These are phyloP conservation scores for Golubevia sp. DNA, from an alignment of 1,284 basidiomycete genomes.

Conservation along the genomic window DNA sequence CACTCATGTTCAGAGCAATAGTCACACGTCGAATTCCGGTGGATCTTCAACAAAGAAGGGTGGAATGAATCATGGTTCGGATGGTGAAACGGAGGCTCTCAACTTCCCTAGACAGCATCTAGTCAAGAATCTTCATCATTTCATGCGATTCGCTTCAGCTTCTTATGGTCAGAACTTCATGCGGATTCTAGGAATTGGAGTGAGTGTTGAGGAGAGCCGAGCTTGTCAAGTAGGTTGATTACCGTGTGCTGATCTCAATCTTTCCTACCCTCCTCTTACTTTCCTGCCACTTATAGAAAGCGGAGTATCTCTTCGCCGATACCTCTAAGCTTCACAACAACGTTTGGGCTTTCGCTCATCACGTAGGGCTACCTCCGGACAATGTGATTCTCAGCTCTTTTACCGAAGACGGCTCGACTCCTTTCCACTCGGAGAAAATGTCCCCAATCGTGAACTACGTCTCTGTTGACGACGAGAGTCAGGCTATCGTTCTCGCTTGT, in stretches of 20 bases:
- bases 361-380: constrained; percentile 40
- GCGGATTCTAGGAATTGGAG: constrained; percentile 64
- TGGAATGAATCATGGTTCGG: background rate
- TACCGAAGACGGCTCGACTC: constrained; percentile 14
- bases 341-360: constrained; percentile 31
- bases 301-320: constrained; percentile 41
- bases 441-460: constrained; percentile 50
- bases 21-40: constrained; percentile 3
- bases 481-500: constrained; percentile 45
- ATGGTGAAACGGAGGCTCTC: background rate
- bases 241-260: too few species aligned
- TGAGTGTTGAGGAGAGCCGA: background rate
- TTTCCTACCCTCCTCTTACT: background rate
- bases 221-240: too few species aligned
- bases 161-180: constrained; percentile 62
- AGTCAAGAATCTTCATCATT: constrained; percentile 36
- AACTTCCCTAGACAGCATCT: constrained; percentile 33
- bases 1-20: constrained; percentile 16
- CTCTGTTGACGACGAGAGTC: constrained; percentile 31
- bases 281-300: constrained; percentile 3
- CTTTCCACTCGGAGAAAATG: constrained; percentile 24
- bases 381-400: constrained; percentile 42
- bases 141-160: constrained; percentile 45
- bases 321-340: constrained; percentile 43
- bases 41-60: background rate